Evolutionary conservation across 1,284 basidiomycete genomes (phyloP).

Genomic region (Malassezia vespertilionis): DNA sequence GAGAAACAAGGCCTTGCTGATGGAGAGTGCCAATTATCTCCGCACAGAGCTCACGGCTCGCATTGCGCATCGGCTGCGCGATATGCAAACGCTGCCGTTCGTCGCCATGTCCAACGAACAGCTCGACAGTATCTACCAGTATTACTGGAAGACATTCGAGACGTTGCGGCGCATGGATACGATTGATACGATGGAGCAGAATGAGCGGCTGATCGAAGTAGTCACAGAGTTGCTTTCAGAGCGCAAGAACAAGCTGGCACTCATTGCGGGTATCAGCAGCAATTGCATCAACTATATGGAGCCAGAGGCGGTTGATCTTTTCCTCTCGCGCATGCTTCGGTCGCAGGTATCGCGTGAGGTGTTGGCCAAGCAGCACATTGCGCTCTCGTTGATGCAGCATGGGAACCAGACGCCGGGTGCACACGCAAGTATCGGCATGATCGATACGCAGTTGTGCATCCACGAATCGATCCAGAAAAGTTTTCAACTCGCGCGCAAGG

Average conservation of each 20-base stretch:
- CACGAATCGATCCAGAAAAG: conserved; percentile 52
- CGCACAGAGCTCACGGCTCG: conserved; percentile 75
- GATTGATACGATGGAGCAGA: conserved; percentile 64
- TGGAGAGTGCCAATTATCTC: conserved; percentile 56
- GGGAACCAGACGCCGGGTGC: conserved; percentile 28
- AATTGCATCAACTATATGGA: conserved; percentile 60
- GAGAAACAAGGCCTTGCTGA: conserved; percentile 31
- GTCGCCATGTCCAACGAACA: conserved; percentile 77
- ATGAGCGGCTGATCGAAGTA: conserved; percentile 66
- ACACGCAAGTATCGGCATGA: conserved; percentile 58
- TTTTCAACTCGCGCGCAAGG: conserved; percentile 48
- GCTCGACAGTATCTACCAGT: conserved; percentile 69
- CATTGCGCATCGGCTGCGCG: conserved; percentile 74
- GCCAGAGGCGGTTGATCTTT: conserved; percentile 68
- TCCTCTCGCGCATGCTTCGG: conserved; percentile 80
- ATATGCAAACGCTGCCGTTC: conserved; percentile 74
- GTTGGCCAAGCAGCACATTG: conserved; percentile 76
- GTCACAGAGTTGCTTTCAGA: conserved; percentile 59
- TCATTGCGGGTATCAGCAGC: conserved; percentile 42
- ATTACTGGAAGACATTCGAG: conserved; percentile 50
- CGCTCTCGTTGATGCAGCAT: conserved; percentile 51
- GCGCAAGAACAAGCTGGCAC: conserved; percentile 51
- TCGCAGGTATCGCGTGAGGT: conserved; percentile 80
- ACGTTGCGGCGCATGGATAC: conserved; percentile 62
- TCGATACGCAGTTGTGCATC: conserved; percentile 65